These are phyloP conservation scores for Neonectria sp. DNA, from an alignment of 2,329 filamentous ascomycete genomes.

Conservation along the genomic window DNA sequence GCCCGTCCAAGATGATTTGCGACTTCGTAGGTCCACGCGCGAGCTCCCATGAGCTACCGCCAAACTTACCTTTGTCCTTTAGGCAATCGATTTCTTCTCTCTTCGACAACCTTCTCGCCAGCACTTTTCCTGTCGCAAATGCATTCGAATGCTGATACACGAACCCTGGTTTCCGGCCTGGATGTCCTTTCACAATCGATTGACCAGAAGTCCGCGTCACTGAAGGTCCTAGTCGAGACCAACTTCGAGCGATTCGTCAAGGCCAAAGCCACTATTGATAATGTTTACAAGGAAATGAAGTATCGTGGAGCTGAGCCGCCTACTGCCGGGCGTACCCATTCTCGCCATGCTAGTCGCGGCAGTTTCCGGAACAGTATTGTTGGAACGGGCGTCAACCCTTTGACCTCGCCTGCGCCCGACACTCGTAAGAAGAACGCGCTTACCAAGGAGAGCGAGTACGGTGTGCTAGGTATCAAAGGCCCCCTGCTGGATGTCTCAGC, in stretches of 20 bases:
- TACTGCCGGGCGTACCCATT: conserved; percentile 66
- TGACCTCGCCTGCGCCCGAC: conserved; percentile 62
- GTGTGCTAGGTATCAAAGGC: conserved; percentile 87
- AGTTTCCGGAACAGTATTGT: conserved; percentile 72
- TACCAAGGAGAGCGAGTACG: conserved; percentile 93
- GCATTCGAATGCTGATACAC: conserved; percentile 88
- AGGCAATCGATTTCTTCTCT: conserved; percentile 95
- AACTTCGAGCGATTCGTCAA: conserved; percentile 99
- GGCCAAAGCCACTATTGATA: conserved; percentile 97
- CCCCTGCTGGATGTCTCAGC: conserved; percentile 91
- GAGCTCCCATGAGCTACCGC: conserved; percentile 19
- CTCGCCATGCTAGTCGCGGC: conserved; percentile 77
- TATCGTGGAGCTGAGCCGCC: conserved; percentile 73
- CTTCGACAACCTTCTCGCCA: conserved; percentile 95
- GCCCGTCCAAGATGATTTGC: conserved; percentile 86
- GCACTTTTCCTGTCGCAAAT: conserved; percentile 93
- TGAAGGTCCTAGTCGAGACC: conserved; percentile 96
- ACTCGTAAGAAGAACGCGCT: conserved; percentile 89
- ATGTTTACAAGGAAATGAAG: conserved; percentile 99
- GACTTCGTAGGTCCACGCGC: conserved; percentile 72
- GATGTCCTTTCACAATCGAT: conserved; percentile 92
- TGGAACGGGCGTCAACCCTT: conserved; percentile 55
- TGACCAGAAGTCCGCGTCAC: conserved; percentile 95
- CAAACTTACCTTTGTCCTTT: conserved; percentile 38
- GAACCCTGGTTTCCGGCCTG: conserved; percentile 84